phyloP scores from a whole-genome alignment of 176 grass and related monocot species.

The Oryza punctata region DNA sequence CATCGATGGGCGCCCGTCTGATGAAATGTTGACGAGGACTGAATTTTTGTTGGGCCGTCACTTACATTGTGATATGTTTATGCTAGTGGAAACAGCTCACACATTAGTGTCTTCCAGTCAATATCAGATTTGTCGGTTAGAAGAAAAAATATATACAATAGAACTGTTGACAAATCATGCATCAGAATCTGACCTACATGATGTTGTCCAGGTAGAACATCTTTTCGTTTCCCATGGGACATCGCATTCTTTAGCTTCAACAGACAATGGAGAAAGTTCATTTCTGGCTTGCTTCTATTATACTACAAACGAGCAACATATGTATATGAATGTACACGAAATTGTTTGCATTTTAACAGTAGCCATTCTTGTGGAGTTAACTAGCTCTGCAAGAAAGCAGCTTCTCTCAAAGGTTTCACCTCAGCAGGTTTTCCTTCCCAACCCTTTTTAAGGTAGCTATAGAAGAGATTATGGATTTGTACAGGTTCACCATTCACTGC shows the following conservation, averaged over 20 bases:
- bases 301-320: conserved; percentile 36
- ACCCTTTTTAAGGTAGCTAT: conserved; percentile 29
- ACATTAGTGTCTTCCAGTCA: conserved; percentile 3
- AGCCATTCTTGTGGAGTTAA: conserved; percentile 7
- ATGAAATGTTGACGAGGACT: conserved; percentile 9
- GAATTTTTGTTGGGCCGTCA: conserved; percentile 23
- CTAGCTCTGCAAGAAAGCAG: conserved; percentile 21
- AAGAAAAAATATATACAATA: conserved; percentile 4
- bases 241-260: conserved; percentile 2
- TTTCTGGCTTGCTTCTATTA: conserved; percentile 21
- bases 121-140: conserved; percentile 26
- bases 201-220: neutral
- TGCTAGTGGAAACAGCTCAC: conserved; percentile 40
- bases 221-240: neutral
- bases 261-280: neutral
- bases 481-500: conserved; percentile 28
- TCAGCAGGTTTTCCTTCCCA: conserved; percentile 15
- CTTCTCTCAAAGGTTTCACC: conserved; percentile 33
- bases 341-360: conserved; percentile 8
- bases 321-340: conserved; percentile 41
- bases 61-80: conserved; percentile 33
- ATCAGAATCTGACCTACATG: neutral
- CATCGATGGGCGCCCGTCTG: conserved; percentile 35
- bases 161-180: neutral
- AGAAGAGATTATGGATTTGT: conserved; percentile 29